Conservation (phyloP, 2,329 filamentous ascomycete genomes). For the Aureobasidium sp. region DNA sequence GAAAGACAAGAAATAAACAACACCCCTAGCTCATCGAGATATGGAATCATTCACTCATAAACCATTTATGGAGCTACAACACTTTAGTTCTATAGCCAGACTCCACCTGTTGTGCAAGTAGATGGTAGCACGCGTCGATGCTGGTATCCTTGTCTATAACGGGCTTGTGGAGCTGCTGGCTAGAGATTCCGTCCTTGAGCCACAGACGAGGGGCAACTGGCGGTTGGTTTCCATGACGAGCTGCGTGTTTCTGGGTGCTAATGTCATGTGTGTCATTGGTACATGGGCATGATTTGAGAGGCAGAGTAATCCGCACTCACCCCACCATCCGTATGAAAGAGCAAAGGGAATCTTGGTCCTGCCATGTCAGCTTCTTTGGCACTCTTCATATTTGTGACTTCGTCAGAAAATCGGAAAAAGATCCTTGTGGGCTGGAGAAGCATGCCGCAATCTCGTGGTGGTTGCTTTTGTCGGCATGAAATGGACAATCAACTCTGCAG, state of each 20-base stretch:
- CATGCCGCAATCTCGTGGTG: too few relatives aligned
- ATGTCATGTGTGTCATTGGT: slow-evolving; percentile 72
- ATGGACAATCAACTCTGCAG: neutral
- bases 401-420: too few relatives aligned
- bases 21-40: too few relatives aligned
- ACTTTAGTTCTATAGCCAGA: too few relatives aligned
- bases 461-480: too few relatives aligned
- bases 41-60: neutral
- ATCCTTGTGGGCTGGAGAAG: too few relatives aligned
- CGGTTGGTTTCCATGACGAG: slow-evolving; percentile 88
- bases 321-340: neutral
- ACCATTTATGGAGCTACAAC: too few relatives aligned
- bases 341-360: too few relatives aligned
- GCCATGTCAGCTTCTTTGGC: too few relatives aligned
- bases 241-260: slow-evolving; percentile 66
- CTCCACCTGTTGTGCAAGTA: too few relatives aligned
- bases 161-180: slow-evolving; percentile 42
- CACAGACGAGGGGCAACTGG: slow-evolving; percentile 85
- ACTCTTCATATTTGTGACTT: too few relatives aligned
- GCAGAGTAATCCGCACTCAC: neutral
- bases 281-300: slow-evolving; percentile 62
- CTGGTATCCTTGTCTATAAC: slow-evolving; percentile 38
- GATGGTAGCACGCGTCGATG: slow-evolving; percentile 50
- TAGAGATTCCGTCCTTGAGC: slow-evolving; percentile 52
- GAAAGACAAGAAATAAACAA: neutral